Evolutionary conservation across 73 alveolate genomes (phyloP).

Genomic region (Effrenium voratum): DNA sequence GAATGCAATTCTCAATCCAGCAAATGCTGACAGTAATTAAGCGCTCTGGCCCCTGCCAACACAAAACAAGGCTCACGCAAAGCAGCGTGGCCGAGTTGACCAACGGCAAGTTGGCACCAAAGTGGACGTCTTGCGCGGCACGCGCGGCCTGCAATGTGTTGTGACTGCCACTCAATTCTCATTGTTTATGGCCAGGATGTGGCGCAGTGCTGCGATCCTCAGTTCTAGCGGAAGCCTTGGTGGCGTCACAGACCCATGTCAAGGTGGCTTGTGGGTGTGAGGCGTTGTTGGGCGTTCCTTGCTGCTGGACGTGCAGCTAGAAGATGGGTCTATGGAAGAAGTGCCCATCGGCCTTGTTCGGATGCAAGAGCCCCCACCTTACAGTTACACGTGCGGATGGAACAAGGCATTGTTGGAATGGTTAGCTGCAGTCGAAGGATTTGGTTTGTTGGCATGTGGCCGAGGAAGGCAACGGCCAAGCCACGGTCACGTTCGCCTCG

Average conservation of each 20-base stretch:
- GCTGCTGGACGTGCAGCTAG: slow-evolving; percentile 33
- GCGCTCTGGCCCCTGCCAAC: background rate
- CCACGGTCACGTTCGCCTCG: too few relatives aligned
- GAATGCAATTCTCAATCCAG: too few relatives aligned
- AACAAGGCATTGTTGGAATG: background rate
- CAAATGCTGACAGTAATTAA: too few relatives aligned
- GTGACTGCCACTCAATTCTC: background rate
- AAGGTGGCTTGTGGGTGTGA: background rate
- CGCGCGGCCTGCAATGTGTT: slow-evolving; percentile 36
- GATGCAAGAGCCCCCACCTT: background rate
- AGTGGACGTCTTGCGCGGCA: slow-evolving; percentile 31
- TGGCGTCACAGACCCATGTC: background rate
- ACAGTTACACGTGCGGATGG: background rate
- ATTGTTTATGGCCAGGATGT: slow-evolving; percentile 12
- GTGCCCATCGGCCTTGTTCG: slow-evolving; percentile 48
- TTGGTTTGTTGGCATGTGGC: too few relatives aligned
- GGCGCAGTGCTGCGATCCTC: background rate
- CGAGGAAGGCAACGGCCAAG: too few relatives aligned
- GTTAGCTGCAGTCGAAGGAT: too few relatives aligned
- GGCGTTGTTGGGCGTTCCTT: slow-evolving; percentile 43
- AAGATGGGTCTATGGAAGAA: slow-evolving; percentile 48
- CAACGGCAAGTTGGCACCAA: background rate
- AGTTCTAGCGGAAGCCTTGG: background rate
- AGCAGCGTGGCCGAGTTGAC: slow-evolving; percentile 1
- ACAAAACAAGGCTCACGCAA: background rate